These are phyloP conservation scores for Trifolium subterraneum DNA, from an alignment of 306 rosid genomes.

Conservation along the genomic window DNA sequence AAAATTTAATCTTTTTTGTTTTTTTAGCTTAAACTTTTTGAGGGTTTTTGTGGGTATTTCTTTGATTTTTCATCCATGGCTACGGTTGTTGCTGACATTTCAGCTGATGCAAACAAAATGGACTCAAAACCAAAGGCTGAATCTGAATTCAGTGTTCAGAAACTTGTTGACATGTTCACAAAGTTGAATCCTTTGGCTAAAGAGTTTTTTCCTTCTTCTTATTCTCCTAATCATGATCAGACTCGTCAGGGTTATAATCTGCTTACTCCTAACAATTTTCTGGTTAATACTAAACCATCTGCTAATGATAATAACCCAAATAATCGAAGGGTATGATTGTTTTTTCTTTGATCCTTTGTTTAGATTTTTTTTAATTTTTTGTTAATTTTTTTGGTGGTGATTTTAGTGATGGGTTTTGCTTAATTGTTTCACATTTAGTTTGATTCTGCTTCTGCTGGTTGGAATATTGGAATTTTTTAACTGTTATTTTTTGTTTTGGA, in stretches of 20 bases:
- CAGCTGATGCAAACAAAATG: conserved; percentile 79
- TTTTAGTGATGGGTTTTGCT: conserved; percentile 35
- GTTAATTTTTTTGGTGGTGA: not conserved
- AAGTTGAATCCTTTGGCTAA: conserved; percentile 92
- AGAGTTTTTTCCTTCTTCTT: conserved; percentile 86
- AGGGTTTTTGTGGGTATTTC: conserved; percentile 34
- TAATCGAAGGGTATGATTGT: conserved; percentile 74
- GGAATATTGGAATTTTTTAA: not conserved
- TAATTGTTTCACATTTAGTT: not conserved
- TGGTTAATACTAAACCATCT: conserved; percentile 56
- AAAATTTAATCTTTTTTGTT: conserved; percentile 24
- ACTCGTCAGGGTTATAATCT: conserved; percentile 52
- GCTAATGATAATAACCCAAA: conserved; percentile 56
- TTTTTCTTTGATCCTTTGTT: conserved; percentile 48
- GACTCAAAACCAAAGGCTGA: conserved; percentile 65
- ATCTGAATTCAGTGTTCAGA: conserved; percentile 81
- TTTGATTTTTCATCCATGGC: conserved; percentile 70
- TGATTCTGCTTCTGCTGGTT: conserved; percentile 16
- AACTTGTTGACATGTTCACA: conserved; percentile 91
- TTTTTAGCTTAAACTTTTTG: conserved; percentile 33
- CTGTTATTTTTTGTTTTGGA: conserved; percentile 10
- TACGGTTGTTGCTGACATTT: conserved; percentile 85
- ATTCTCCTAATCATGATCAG: conserved; percentile 53
- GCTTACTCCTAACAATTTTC: conserved; percentile 54
- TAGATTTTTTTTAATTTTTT: not conserved